These are phyloP conservation scores for Boechera stricta DNA, from an alignment of 345 rosid genomes.

Conservation along the genomic window DNA sequence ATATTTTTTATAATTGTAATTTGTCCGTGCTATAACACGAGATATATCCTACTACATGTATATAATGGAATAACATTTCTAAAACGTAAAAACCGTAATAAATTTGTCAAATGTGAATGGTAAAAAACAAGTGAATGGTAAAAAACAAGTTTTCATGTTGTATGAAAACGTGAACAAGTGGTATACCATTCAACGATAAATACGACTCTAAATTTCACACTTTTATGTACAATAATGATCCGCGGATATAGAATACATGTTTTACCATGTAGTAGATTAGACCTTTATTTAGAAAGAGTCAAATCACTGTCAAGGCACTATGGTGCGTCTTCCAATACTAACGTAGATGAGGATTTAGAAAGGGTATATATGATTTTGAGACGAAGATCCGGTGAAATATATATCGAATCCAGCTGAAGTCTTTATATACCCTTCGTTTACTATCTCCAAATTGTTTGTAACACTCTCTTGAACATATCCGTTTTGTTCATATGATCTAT, in stretches of 20 bases:
- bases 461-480: constrained; percentile 29
- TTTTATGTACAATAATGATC: constrained; percentile 21
- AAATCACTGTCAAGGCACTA: background rate
- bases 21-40: too few relatives aligned
- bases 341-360: constrained; percentile 11
- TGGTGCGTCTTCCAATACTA: constrained; percentile 18
- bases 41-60: too few relatives aligned
- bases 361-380: constrained; percentile 50
- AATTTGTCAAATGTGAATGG: constrained; percentile 5
- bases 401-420: constrained; percentile 32
- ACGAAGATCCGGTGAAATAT: constrained; percentile 51
- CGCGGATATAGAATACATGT: background rate
- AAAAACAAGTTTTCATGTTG: constrained; percentile 5
- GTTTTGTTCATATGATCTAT: constrained; percentile 44
- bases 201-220: constrained; percentile 27
- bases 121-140: constrained; percentile 35
- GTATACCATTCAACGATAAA: background rate
- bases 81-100: background rate
- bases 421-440: constrained; percentile 29
- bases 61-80: background rate
- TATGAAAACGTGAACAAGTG: constrained; percentile 12
- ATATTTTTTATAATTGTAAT: too few relatives aligned
- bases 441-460: constrained; percentile 38
- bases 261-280: constrained; percentile 1
- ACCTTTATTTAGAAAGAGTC: background rate